Percentiles rank a stretch among this genome's conserved stretches.
phyloP scores from a whole-genome alignment of 75 land plant species.

The Cryptomeria japonica region DNA sequence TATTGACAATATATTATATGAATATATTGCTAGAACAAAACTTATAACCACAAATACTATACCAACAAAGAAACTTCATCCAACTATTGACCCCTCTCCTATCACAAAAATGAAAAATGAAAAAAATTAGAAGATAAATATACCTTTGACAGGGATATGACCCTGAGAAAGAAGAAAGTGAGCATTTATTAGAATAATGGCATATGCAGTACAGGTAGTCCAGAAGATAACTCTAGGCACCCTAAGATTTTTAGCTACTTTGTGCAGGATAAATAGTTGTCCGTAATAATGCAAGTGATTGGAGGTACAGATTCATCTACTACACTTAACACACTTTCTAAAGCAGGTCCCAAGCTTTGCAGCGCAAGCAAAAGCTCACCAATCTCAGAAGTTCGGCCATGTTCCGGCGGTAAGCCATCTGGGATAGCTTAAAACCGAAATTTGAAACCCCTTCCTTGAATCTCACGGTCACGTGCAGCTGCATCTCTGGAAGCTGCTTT shows the following conservation, averaged over 20 bases:
- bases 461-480: not conserved
- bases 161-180: not conserved
- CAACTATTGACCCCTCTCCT: no score
- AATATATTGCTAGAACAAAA: no score
- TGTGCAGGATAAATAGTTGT: not conserved
- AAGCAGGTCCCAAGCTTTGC: not conserved
- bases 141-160: not conserved
- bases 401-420: conserved; percentile 5
- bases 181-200: not conserved
- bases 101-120: no score
- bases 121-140: not conserved
- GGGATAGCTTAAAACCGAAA: not conserved
- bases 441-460: not conserved
- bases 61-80: no score
- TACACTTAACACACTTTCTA: not conserved
- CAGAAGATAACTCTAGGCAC: not conserved
- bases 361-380: not conserved
- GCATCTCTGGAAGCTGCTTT: conserved; percentile 13
- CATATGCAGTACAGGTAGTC: not conserved
- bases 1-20: no score
- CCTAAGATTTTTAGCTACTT: not conserved
- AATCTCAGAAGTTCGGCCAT: not conserved
- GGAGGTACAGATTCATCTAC: not conserved
- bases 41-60: no score
- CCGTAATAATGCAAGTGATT: not conserved